Evolutionary conservation across 768 basidiomycete genomes (phyloP).

Genomic region (Leucosporidium yakuticum): DNA sequence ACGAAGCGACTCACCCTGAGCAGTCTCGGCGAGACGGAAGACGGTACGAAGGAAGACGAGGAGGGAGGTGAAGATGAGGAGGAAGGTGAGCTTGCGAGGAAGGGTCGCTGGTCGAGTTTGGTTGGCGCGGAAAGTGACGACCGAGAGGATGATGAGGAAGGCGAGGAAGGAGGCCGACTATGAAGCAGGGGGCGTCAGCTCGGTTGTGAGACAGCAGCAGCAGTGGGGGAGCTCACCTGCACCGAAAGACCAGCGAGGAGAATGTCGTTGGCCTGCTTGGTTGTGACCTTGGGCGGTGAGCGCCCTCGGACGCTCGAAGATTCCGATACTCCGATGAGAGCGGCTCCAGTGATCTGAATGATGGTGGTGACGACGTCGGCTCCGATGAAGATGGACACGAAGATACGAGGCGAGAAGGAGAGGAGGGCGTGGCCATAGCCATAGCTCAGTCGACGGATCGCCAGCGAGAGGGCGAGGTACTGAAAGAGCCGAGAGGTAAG

Average conservation of each 20-base stretch:
- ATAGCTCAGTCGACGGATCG: slow-evolving; percentile 30
- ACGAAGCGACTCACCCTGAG: slow-evolving; percentile 35
- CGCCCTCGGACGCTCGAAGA: neutral
- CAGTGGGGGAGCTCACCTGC: slow-evolving; percentile 36
- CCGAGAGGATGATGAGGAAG: slow-evolving; percentile 39
- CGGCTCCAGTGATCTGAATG: slow-evolving; percentile 43
- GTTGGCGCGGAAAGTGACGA: slow-evolving; percentile 37
- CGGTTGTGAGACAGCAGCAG: neutral
- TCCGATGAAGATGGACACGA: slow-evolving; percentile 41
- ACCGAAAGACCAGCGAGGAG: slow-evolving; percentile 43
- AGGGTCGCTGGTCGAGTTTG: slow-evolving; percentile 14
- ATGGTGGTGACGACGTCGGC: slow-evolving; percentile 41
- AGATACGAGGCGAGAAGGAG: slow-evolving; percentile 37
- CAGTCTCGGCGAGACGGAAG: slow-evolving; percentile 45
- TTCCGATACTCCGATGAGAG: slow-evolving; percentile 43
- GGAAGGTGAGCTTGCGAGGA: slow-evolving; percentile 35
- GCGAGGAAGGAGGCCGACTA: slow-evolving; percentile 41
- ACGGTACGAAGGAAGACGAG: slow-evolving; percentile 42
- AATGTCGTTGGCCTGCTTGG: slow-evolving; percentile 43
- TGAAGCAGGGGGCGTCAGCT: neutral
- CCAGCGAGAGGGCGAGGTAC: slow-evolving; percentile 40
- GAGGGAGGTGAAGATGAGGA: slow-evolving; percentile 37
- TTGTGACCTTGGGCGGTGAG: slow-evolving; percentile 29
- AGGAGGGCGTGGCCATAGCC: slow-evolving; percentile 35
- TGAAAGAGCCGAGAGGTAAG: no score